Evolutionary conservation across 768 basidiomycete genomes (phyloP), one percentile per base, ranked within the genome.

Genomic region (Pleurotus cornucopiae): DNA sequence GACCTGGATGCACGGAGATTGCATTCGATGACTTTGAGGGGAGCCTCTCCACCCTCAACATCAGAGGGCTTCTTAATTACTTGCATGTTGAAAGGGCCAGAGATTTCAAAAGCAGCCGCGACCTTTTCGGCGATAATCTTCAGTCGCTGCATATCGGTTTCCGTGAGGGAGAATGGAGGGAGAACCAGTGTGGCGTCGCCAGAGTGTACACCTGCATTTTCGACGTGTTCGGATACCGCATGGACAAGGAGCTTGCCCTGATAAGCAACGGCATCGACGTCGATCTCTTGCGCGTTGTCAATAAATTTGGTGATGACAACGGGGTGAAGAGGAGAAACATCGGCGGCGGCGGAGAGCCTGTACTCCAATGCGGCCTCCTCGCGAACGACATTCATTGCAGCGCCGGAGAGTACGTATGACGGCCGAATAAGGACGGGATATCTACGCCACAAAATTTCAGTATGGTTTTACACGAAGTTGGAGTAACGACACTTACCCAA

Each of bases 231-330:
- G 3, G 96, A 98, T 56, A 99, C 82, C 53, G 96, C 96, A 64
- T 98, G 96, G 26, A 99, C 83, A 49, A 98, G 81, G 7, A 98
- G 89, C 61, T 85, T 82, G 61, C 97, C 97, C 59, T 94, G 76
- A 78, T 98, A 83, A 1, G 93, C 96, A 54, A 98, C 97, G 41
- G 95, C 97, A 66, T 99, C 97, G 45, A 98, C 85, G 60, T 99
- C 97, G 60, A 99, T 96, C 70, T 98, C 97, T 71, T 98, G 94
- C 6, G 97, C 95, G 62, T 87, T 84, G 69, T 96, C 92, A 65
- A 99, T 99, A 83, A 98, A 99, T 72, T 98, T 98, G 64, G 96
- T 94, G 71, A 99, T 87, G 67, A 99, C 97, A 63, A 98, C 96
- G 2, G 97, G 97, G 72, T 98, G 94, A 14, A 95, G 82, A 41